Evolutionary conservation across 306 rosid genomes (phyloP).

Genomic region (Sesbania bispinosa): DNA sequence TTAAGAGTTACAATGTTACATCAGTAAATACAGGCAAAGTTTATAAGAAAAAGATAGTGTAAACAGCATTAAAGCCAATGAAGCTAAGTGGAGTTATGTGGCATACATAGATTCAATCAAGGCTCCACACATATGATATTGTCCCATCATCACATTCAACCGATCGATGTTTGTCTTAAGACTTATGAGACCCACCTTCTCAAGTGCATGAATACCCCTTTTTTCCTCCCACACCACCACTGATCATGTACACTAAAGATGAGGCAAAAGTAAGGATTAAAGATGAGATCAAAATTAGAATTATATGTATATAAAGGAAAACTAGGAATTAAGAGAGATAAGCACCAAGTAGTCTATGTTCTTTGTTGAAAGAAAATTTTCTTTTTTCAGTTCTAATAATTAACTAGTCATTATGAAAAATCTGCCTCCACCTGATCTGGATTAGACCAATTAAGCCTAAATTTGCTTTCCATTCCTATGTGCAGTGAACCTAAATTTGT

Average conservation of each 20-base stretch:
- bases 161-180: slow-evolving; percentile 35
- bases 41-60: not conserved
- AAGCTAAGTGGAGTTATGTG: slow-evolving; percentile 39
- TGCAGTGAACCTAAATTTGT: slow-evolving; percentile 9
- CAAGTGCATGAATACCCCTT: slow-evolving; percentile 47
- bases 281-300: slow-evolving; percentile 21
- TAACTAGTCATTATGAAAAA: not conserved
- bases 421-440: not conserved
- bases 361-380: not conserved
- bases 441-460: not conserved
- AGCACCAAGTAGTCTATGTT: not conserved
- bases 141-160: slow-evolving; percentile 51
- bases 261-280: slow-evolving; percentile 34
- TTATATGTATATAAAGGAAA: slow-evolving; percentile 6
- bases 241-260: slow-evolving; percentile 49
- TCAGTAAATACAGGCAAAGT: not conserved
- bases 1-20: too few species aligned
- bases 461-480: not conserved
- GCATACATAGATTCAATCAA: slow-evolving; percentile 34
- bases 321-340: slow-evolving; percentile 21
- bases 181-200: slow-evolving; percentile 33
- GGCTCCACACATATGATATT: slow-evolving; percentile 57
- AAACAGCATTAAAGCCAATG: slow-evolving; percentile 24
- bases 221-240: slow-evolving; percentile 41
- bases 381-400: not conserved